These are phyloP conservation scores for Coniophora puteana DNA, from an alignment of 1,284 basidiomycete species.

Conservation along the genomic window DNA sequence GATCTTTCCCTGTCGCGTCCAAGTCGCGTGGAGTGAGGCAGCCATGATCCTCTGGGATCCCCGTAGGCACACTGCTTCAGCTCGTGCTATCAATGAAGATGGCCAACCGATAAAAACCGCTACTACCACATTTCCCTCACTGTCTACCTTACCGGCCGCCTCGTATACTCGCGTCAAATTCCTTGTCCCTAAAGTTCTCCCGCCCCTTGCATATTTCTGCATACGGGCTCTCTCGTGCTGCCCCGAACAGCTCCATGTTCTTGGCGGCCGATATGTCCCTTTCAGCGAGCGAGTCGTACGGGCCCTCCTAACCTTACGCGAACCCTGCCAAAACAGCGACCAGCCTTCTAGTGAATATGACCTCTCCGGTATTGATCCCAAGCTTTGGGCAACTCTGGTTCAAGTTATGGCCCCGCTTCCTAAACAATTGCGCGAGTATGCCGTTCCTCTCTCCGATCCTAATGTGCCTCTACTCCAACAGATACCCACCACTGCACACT, in stretches of 20 bases:
- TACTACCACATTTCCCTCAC: constrained; percentile 18
- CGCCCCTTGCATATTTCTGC: constrained; percentile 38
- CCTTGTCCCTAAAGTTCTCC: too few relatives aligned
- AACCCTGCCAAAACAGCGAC: background rate
- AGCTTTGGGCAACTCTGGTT: constrained; percentile 56
- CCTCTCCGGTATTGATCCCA: constrained; percentile 41
- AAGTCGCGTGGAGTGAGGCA: constrained; percentile 3
- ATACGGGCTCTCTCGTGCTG: constrained; percentile 30
- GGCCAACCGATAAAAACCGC: constrained; percentile 34
- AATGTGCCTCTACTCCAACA: constrained; percentile 54
- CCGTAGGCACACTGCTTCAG: constrained; percentile 4
- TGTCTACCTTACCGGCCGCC: constrained; percentile 18
- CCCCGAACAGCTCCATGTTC: constrained; percentile 34
- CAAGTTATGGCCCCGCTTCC: constrained; percentile 59
- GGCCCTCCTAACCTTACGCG: constrained; percentile 28
- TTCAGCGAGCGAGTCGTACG: constrained; percentile 35
- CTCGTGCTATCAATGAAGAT: constrained; percentile 30
- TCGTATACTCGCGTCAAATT: too few relatives aligned
- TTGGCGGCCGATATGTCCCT: constrained; percentile 25
- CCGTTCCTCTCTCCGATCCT: constrained; percentile 47
- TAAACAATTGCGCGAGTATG: constrained; percentile 34
- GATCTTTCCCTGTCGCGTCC: too few relatives aligned
- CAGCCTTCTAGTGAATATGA: constrained; percentile 20
- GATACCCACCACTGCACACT: constrained; percentile 48
- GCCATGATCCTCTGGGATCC: constrained; percentile 9